Conservation (phyloP, 1,284 basidiomycete genomes). For the Xerocomus subilludens region DNA sequence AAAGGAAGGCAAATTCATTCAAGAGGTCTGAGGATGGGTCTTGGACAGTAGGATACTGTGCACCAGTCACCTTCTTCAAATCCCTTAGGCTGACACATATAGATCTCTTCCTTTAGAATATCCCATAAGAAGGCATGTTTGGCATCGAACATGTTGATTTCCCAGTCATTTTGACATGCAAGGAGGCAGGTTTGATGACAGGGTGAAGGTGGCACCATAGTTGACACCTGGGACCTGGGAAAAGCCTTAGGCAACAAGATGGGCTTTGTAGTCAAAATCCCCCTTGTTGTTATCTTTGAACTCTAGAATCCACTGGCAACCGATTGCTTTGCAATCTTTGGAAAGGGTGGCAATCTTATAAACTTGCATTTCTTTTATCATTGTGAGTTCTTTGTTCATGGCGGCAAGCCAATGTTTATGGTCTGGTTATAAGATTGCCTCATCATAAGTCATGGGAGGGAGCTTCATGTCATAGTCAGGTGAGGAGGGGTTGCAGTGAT, state of each 20-base stretch:
- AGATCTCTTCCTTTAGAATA: constrained; percentile 13
- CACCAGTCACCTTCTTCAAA: constrained; percentile 11
- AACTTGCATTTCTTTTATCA: not conserved
- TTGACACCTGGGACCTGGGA: constrained; percentile 13
- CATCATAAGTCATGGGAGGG: constrained; percentile 12
- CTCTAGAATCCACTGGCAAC: constrained; percentile 1
- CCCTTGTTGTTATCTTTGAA: constrained; percentile 21
- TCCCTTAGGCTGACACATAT: constrained; percentile 14
- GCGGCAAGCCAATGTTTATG: not conserved
- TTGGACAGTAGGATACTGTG: no score
- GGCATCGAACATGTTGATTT: constrained; percentile 15
- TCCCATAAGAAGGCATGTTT: constrained; percentile 9
- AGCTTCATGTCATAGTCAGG: constrained; percentile 15
- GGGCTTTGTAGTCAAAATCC: constrained; percentile 14
- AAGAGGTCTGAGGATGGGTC: no score
- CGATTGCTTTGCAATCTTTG: no score
- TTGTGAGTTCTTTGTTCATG: not conserved
- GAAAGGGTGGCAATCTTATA: no score
- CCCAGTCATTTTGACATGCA: not conserved
- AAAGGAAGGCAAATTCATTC: no score
- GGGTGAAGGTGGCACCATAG: constrained; percentile 13
- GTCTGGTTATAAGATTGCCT: not conserved
- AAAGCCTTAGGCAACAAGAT: constrained; percentile 12
- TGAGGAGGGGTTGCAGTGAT: not conserved
- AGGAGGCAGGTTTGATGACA: not conserved